phyloP scores from a whole-genome alignment of 2,329 filamentous ascomycete species.

The Xylaria sp. region DNA sequence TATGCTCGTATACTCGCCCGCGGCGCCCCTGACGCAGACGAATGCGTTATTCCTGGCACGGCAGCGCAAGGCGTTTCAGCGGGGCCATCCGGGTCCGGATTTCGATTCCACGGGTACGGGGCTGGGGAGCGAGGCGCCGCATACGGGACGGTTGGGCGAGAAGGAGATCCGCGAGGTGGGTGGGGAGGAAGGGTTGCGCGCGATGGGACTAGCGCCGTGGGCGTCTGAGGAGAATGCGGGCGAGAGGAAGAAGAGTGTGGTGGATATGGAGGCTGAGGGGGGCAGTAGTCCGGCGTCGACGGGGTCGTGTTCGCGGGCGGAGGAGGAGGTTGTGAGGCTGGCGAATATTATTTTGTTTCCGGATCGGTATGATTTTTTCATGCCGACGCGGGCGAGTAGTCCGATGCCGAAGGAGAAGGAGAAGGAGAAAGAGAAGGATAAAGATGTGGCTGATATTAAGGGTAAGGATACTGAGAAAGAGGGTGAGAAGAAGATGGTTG shows the following conservation, averaged over 20 bases:
- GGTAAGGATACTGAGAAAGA: background rate
- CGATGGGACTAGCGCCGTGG: slow-evolving; percentile 55
- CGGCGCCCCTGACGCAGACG: slow-evolving; percentile 52
- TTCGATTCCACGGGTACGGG: slow-evolving; percentile 50
- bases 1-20: slow-evolving; percentile 52
- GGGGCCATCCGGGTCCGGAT: slow-evolving; percentile 50
- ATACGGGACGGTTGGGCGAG: slow-evolving; percentile 43
- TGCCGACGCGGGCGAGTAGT: slow-evolving; percentile 36
- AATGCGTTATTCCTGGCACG: slow-evolving; percentile 53
- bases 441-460: background rate
- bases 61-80: slow-evolving; percentile 52
- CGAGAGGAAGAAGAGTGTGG: slow-evolving; percentile 20
- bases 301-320: slow-evolving; percentile 35
- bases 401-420: slow-evolving; percentile 21
- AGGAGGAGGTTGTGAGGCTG: slow-evolving; percentile 48
- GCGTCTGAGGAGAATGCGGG: slow-evolving; percentile 33
- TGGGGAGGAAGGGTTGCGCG: slow-evolving; percentile 46
- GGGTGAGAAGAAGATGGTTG: background rate
- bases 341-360: slow-evolving; percentile 55
- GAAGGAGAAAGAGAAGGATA: background rate
- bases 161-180: slow-evolving; percentile 48
- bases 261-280: slow-evolving; percentile 22
- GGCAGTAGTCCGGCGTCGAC: slow-evolving; percentile 18
- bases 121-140: slow-evolving; percentile 47
- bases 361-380: slow-evolving; percentile 46